Evolutionary conservation across 73 alveolate species (phyloP), one percentile per base, ranked within the genome.

Genomic region (Diophrys sp.): DNA sequence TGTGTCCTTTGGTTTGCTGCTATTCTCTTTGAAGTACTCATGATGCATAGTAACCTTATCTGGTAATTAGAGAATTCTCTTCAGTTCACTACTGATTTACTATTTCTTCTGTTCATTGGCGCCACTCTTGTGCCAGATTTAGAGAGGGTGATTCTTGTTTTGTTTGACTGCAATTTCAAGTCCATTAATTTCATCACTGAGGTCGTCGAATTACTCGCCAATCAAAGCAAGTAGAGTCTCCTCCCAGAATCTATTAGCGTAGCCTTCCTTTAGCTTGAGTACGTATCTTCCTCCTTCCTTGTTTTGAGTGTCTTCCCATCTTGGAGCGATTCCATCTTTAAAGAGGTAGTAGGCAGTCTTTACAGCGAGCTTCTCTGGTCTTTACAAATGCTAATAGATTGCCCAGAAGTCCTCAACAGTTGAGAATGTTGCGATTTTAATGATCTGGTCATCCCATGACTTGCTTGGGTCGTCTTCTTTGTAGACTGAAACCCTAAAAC

Each of bases 301-400:
- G 77, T 92, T 92, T 67, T 86, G 87, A 71, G 89, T 95, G 71
- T 92, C 98, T 80, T 89, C 96, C 98, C 96, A 92, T 88, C 78
- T 82, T 5, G 96, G 97, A n/a, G n/a, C n/a, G n/a, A n/a, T n/a
- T n/a, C n/a, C n/a, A n/a, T n/a, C n/a, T n/a, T n/a, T n/a, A n/a
- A n/a, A n/a, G n/a, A n/a, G n/a, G n/a, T n/a, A n/a, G n/a, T n/a
- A n/a, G n/a, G n/a, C n/a, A n/a, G n/a, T n/a, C n/a, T n/a, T n/a
- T n/a, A n/a, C n/a, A n/a, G n/a, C n/a, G n/a, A n/a, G n/a, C n/a
- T n/a, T n/a, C n/a, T n/a, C n/a, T n/a, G n/a, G n/a, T n/a, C n/a
- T n/a, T n/a, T n/a, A n/a, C n/a, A n/a, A n/a, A n/a, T n/a, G n/a
- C n/a, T n/a, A n/a, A n/a, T n/a, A n/a, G n/a, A n/a, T n/a, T n/a